Evolutionary conservation across 2,329 filamentous ascomycete genomes (phyloP), one percentile per base, ranked within the genome.

Genomic region (Herpotrichia juniperi): DNA sequence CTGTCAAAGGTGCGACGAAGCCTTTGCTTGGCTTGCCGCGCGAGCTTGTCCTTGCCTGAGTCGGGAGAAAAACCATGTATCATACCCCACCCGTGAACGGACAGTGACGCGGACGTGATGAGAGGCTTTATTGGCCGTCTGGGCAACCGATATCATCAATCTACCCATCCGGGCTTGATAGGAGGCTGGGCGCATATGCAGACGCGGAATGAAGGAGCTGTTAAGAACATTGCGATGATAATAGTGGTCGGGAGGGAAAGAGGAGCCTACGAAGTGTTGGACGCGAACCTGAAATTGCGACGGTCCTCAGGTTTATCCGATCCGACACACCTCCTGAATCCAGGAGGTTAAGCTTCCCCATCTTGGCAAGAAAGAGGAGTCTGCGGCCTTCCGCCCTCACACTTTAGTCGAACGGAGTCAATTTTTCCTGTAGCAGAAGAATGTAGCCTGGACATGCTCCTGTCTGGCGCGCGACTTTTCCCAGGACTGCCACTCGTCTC

Each of bases 1-100:
- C 61, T 54, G 56, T 62, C 66, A 61, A 42, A 69, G 61, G 58
- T 71, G 69, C 63, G 67, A 72, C 69, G 40, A 28, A 28, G 28
- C 35, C 46, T 42, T 53, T 57, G 56, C 64, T 64, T 66, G 59
- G 59, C 57, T 46, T 32, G 37, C 53, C 35, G 48, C 37, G 44
- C 47, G 34, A 35, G 40, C 26, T 31, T 28, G 40, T 42, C 40
- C 4, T 17, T 19, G 12, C n/a, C 14, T 30, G 4, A 25, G 26
- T 42, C 39, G 40, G 16, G 40, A 9, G 19, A n/a, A 10, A 40
- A 19, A 17, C 37, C 37, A 5, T 40, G 37, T 40, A 40, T 40
- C 37, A 40, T 7, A 24, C 37, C 25, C 37, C 37, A 40, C 37
- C 34, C 25, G 37, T n/a, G 37, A 40, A 40, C 37, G 12, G 37